A percentile compares a stretch with the other conserved stretches of the same genome.
phyloP scores from a whole-genome alignment of 257 asterid genomes.

The Ophiorrhiza pumila region DNA sequence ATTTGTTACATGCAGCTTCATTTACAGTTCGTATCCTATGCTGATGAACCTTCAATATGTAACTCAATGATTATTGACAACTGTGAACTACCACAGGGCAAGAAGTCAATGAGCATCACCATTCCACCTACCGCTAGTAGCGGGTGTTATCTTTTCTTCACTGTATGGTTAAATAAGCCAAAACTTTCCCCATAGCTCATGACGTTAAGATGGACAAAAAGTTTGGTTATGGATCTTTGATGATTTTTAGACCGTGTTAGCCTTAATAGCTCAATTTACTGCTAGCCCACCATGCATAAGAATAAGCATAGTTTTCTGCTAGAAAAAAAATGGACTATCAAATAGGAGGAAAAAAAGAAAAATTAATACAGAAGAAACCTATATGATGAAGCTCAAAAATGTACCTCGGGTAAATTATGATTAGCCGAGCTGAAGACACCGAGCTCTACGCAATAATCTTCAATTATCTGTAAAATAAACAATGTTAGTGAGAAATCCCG shows the following conservation, averaged over 20 bases:
- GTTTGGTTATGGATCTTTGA: neutral
- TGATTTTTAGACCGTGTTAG: neutral
- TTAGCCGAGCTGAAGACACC: too few species aligned
- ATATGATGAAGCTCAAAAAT: too few species aligned
- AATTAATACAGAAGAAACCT: too few species aligned
- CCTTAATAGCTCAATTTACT: neutral
- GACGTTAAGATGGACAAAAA: neutral
- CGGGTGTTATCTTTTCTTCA: neutral
- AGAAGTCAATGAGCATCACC: slow-evolving; percentile 19
- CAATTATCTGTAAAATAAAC: too few species aligned
- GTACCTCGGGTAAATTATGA: too few species aligned
- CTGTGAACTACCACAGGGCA: slow-evolving; percentile 3
- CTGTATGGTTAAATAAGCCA: neutral
- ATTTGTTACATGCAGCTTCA: too few species aligned
- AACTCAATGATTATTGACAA: slow-evolving; percentile 11
- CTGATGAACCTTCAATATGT: neutral
- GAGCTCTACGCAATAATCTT: too few species aligned
- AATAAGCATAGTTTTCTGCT: too few species aligned
- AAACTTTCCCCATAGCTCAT: neutral
- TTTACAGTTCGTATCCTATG: neutral
- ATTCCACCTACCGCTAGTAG: slow-evolving; percentile 1
- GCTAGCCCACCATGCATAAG: too few species aligned
- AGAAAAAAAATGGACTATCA: too few species aligned
- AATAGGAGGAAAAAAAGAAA: too few species aligned
- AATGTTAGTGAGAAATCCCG: too few species aligned